Base-by-base conservation (phyloP, 2,329 filamentous ascomycete genomes). In the Aspergillus neoniger region DNA sequence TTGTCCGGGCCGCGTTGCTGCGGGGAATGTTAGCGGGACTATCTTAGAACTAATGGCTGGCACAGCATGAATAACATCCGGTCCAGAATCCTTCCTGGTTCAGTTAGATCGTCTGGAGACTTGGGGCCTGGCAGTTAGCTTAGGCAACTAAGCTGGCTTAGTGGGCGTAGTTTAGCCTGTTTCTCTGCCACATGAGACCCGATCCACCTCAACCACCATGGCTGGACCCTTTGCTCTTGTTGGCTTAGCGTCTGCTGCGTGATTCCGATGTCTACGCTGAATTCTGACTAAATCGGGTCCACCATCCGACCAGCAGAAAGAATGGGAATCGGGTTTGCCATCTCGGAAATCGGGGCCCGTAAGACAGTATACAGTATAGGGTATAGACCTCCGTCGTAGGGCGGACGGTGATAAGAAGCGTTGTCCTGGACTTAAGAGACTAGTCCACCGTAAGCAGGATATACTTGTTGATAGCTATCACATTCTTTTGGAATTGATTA, bases 51-150 rank as follows among this genome's bases (percentile, higher is more conserved):
- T 36, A 36, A 36, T 36, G 32, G 32, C 32, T 28, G 44, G 47
- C 47, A 17, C 17, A 17, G 47, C 47, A 28, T 50, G 51, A 53
- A 58, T 51, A 55, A 48, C 38, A 52, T 55, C 25, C 55, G 58
- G 61, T 67, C 66, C 64, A 65, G 66, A 68, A 68, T 63, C 63
- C 62, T 68, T 68, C 66, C 66, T 63, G 58, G 59, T 39, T 52
- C n/a, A 58, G 65, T 65, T 67, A 64, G 63, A 49, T 41, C 53
- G 19, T 30, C 43, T 19, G 32, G 32, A 36, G 32, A 36, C 32
- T 14, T 21, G 44, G 55, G 54, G 50, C 56, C 47, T 60, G 58
- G 59, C 41, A 58, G 54, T 51, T 59, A 58, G 56, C 39, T 62
- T 51, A 50, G 39, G 47, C 44, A 25, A 30, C 54, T 39, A 59